phyloP scores from a whole-genome alignment of 345 rosid genomes.

The Combretum micranthum region DNA sequence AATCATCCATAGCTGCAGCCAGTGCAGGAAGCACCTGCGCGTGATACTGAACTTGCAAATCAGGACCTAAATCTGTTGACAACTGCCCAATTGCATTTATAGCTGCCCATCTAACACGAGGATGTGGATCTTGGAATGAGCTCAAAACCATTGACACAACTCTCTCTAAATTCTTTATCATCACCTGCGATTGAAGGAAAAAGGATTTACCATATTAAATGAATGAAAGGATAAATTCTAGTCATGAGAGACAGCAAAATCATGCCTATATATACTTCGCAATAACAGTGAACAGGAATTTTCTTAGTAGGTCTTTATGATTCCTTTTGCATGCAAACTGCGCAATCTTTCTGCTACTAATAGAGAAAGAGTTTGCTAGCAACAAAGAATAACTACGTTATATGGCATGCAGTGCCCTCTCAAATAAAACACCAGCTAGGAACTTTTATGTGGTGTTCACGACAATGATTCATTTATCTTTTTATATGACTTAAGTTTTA shows the following conservation, averaged over 20 bases:
- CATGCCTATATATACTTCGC: too few species aligned
- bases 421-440: too few species aligned
- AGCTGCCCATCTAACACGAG: slow-evolving; percentile 99
- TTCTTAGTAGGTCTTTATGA: too few species aligned
- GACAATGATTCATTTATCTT: too few species aligned
- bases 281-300: too few species aligned
- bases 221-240: not conserved
- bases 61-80: slow-evolving; percentile 98
- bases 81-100: slow-evolving; percentile 95
- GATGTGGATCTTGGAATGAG: slow-evolving; percentile 82
- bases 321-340: too few species aligned
- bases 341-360: too few species aligned
- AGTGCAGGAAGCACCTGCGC: slow-evolving; percentile 78
- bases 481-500: too few species aligned
- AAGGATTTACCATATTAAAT: slow-evolving; percentile 4
- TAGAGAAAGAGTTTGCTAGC: too few species aligned
- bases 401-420: too few species aligned
- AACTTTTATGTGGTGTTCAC: too few species aligned
- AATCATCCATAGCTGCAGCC: slow-evolving; percentile 92
- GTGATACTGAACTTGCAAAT: slow-evolving; percentile 93
- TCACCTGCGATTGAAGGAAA: slow-evolving; percentile 43
- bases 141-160: slow-evolving; percentile 80
- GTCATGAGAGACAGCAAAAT: slow-evolving; percentile 34
- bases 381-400: too few species aligned
- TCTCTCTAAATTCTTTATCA: slow-evolving; percentile 86